Conservation (phyloP, 441 rosid species). For the Syzygium malaccense region DNA sequence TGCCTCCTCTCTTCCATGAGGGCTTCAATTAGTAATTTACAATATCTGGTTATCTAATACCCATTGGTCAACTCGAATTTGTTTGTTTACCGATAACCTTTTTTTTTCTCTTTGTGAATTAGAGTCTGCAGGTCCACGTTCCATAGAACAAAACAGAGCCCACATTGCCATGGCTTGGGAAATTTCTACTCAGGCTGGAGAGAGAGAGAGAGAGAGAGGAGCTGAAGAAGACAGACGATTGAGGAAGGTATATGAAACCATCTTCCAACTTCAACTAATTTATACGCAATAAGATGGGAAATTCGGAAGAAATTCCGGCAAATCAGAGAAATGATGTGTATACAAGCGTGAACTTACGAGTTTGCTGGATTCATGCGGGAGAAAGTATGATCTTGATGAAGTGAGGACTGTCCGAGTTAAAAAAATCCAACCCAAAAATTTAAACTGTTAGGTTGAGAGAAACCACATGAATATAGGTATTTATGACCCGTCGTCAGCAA, state of each 20-base stretch:
- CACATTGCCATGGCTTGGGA: not conserved
- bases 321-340: not conserved
- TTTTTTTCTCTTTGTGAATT: not conserved
- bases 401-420: not conserved
- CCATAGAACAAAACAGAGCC: fast-evolving
- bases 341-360: fast-evolving
- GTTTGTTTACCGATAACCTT: not conserved
- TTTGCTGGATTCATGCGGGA: fast-evolving
- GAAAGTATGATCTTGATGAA: not conserved
- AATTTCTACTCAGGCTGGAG: too few relatives aligned
- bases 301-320: fast-evolving
- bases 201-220: not conserved
- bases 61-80: not conserved
- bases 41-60: too few relatives aligned
- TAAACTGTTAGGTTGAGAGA: too few relatives aligned
- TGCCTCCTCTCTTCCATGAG: not conserved
- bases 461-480: too few relatives aligned
- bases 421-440: not conserved
- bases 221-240: not conserved
- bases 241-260: not conserved
- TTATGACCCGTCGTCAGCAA: fast-evolving
- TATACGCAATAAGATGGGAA: fast-evolving
- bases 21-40: not conserved
- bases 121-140: fast-evolving
- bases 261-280: not conserved